These are phyloP conservation scores for Puccinia polysora DNA, from an alignment of 1,284 basidiomycete genomes.

Conservation along the genomic window DNA sequence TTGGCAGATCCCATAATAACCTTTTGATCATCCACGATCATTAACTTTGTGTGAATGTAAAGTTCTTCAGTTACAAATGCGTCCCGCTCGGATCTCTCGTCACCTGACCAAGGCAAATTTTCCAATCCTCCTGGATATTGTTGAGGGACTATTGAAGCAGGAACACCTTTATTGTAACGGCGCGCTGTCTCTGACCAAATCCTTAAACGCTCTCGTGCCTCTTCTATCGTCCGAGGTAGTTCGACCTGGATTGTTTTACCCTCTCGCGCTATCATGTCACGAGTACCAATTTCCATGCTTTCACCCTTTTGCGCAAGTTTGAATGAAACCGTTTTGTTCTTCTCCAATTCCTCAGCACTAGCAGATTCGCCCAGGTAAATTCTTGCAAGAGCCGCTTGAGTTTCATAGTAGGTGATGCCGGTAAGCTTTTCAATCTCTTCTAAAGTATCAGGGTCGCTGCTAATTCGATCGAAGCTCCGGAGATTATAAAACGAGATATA, in stretches of 20 bases:
- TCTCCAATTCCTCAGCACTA: constrained; percentile 55
- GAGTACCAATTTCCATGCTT: constrained; percentile 39
- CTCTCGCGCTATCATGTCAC: constrained; percentile 41
- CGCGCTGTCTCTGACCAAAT: constrained; percentile 47
- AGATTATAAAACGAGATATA: constrained; percentile 85
- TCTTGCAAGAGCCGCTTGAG: constrained; percentile 79
- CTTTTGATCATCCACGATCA: constrained; percentile 78
- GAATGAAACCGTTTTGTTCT: constrained; percentile 46
- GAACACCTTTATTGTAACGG: constrained; percentile 54
- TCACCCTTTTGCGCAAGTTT: constrained; percentile 51
- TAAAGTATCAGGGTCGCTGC: constrained; percentile 65
- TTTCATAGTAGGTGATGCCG: constrained; percentile 74
- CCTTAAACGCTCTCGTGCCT: constrained; percentile 48
- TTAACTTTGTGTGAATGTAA: constrained; percentile 68
- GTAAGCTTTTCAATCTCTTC: constrained; percentile 66
- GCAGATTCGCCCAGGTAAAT: constrained; percentile 65
- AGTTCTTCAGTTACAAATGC: constrained; percentile 67
- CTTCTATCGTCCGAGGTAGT: constrained; percentile 48
- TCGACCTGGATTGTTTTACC: constrained; percentile 44
- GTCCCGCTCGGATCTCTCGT: constrained; percentile 71
- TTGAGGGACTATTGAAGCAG: constrained; percentile 71
- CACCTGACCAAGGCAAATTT: constrained; percentile 70
- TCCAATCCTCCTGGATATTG: constrained; percentile 59
- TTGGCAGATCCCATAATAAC: constrained; percentile 78
- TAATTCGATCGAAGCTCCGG: constrained; percentile 83